Evolutionary conservation across 192 early-diverging fungal species (phyloP).

Genomic region (Backusella sp.): DNA sequence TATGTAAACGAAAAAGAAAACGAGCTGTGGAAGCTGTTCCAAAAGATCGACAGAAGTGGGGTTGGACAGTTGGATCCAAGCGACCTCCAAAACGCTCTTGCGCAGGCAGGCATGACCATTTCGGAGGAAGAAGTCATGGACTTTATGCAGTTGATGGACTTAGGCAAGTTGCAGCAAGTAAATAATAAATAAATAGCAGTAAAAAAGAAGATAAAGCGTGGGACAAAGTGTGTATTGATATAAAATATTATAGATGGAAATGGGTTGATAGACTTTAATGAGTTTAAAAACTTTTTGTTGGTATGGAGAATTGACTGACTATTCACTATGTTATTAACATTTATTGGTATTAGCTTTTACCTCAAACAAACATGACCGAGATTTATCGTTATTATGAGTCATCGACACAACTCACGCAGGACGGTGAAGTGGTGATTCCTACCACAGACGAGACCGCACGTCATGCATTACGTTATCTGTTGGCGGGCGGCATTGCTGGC

Average conservation of each 20-base stretch:
- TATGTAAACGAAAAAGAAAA: constrained; percentile 65
- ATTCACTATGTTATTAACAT: background rate
- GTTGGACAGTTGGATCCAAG: constrained; percentile 53
- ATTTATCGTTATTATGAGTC: constrained; percentile 60
- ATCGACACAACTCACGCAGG: constrained; percentile 59
- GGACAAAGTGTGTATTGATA: background rate
- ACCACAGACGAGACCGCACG: constrained; percentile 40
- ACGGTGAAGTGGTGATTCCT: constrained; percentile 64
- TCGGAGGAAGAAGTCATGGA: constrained; percentile 52
- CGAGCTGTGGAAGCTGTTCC: constrained; percentile 61
- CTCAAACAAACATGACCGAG: constrained; percentile 54
- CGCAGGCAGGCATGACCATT: constrained; percentile 54
- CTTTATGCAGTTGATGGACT: constrained; percentile 63
- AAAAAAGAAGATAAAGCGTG: background rate
- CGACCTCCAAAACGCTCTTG: constrained; percentile 51
- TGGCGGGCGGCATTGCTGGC: constrained; percentile 70
- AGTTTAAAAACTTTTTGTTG: constrained; percentile 62
- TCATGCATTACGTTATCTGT: constrained; percentile 58
- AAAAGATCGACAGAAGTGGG: constrained; percentile 54
- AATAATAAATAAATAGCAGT: background rate
- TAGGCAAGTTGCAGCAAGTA: constrained; percentile 20
- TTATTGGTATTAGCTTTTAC: constrained; percentile 45
- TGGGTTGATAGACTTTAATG: constrained; percentile 60
- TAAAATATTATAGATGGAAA: constrained; percentile 37
- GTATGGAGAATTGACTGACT: constrained; percentile 34